Percentiles rank a stretch among this genome's conserved stretches.
Conservation (phyloP, 2,329 filamentous ascomycete species). For the Fusarium mundagurra region DNA sequence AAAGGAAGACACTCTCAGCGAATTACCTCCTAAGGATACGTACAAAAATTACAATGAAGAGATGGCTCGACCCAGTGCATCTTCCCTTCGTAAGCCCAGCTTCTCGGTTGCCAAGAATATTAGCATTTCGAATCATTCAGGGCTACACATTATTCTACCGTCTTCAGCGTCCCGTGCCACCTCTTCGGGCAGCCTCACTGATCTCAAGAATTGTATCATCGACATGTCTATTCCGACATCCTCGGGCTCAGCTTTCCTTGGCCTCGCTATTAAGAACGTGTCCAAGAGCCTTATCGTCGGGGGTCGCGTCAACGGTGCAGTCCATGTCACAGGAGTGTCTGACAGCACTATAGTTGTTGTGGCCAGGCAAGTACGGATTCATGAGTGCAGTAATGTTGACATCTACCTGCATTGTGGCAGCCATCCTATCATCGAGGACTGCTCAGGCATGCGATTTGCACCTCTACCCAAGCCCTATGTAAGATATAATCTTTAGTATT, state of each 20-base stretch:
- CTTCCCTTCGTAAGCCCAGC: conserved; percentile 65
- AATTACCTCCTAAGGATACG: conserved; percentile 46
- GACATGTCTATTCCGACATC: conserved; percentile 77
- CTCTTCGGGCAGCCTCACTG: conserved; percentile 76
- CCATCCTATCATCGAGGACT: conserved; percentile 94
- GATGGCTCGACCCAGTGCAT: conserved; percentile 53
- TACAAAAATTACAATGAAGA: conserved; percentile 66
- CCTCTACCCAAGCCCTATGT: conserved; percentile 77
- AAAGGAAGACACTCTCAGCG: conserved; percentile 25
- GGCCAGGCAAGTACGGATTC: conserved; percentile 91
- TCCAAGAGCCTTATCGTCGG: conserved; percentile 77
- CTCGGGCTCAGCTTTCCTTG: conserved; percentile 72
- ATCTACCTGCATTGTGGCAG: conserved; percentile 85
- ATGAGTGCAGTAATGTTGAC: conserved; percentile 82
- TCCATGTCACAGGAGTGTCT: conserved; percentile 80
- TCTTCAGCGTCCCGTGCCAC: conserved; percentile 75
- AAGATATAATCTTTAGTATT: conserved; percentile 48
- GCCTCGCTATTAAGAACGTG: conserved; percentile 73
- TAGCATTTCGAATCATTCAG: conserved; percentile 71
- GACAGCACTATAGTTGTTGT: conserved; percentile 81
- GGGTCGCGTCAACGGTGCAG: conserved; percentile 80
- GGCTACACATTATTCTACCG: conserved; percentile 81
- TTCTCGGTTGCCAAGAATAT: conserved; percentile 71
- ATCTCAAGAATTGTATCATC: conserved; percentile 76
- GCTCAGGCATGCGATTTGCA: conserved; percentile 79